Base-by-base conservation (phyloP, 768 basidiomycete species). In the Tulasnella sp. region DNA sequence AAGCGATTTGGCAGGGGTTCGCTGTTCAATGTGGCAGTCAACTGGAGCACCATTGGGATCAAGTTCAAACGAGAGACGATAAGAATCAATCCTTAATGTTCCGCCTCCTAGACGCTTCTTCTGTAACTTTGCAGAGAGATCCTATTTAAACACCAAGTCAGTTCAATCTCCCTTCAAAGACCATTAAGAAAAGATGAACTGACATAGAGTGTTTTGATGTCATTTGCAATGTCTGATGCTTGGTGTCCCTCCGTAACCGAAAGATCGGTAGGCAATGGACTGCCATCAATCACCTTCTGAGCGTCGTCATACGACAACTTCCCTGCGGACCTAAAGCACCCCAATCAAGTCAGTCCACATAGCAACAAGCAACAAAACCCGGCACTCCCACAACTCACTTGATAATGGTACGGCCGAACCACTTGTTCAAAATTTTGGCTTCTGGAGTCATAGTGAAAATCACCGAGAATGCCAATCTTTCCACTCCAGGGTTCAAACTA, bases 381-480 rank as follows among this genome's bases (percentile, higher is more conserved):
- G 4, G 41, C 8, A n/a, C 42, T 6, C 15, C 15, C 29, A 39
- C 16, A 24, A 66, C 74, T 57, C 60, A 89, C 86, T 81, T 86
- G 66, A 98, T 80, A 56, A 98, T 76, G 2, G 88, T 89, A 69
- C 85, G 88, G 39, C 85, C 89, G 61, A 93, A 92, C 83, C 86
- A 90, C 62, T 86, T 93, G 59, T 83, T 82, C 53, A 88, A 47
- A 4, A 98, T 70, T 57, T 76, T 81, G 2, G 79, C 92, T 19
- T 96, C 87, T 44, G 76, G 68, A 40, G 80, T 79, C 67, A 96
- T 73, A 3, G 83, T 92, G 64, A 95, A 90, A 60, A 91, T 65
- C 51, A 83, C 77, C 4, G 90, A 86, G 72, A 96, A 95, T 2
- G 92, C 78, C 27, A 99, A 76, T 45, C 92, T 81, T 50, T 99